These are phyloP conservation scores for Backusella macrospora DNA, from an alignment of 192 early-diverging fungal species.

Conservation along the genomic window DNA sequence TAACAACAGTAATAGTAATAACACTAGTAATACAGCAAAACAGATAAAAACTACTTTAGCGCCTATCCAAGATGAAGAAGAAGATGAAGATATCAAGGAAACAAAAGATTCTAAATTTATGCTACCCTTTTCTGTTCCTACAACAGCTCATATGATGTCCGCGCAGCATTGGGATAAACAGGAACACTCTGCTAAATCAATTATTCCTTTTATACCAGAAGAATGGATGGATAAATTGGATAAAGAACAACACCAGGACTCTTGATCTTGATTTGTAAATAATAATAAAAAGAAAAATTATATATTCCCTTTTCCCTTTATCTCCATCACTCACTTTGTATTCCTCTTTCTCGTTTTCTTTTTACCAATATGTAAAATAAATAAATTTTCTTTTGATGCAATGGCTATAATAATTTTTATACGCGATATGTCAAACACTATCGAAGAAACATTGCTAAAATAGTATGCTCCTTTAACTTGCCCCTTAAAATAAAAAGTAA, in stretches of 20 bases:
- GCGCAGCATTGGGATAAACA: not conserved
- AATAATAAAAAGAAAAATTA: not conserved
- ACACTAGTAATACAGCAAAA: not conserved
- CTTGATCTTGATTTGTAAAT: not conserved
- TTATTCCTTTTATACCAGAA: conserved; percentile 35
- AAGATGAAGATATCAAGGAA: conserved; percentile 38
- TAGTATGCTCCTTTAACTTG: too few species aligned
- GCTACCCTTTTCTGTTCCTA: conserved; percentile 66
- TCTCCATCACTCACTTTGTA: too few species aligned
- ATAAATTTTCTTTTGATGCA: too few species aligned
- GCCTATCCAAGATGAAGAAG: conserved; percentile 14
- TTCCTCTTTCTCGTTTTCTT: too few species aligned
- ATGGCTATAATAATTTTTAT: too few species aligned
- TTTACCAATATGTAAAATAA: too few species aligned
- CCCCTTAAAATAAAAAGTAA: too few species aligned
- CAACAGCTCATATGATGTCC: conserved; percentile 43
- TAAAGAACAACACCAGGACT: conserved; percentile 9
- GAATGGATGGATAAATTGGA: conserved; percentile 40
- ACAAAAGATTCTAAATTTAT: conserved; percentile 55
- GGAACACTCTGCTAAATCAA: conserved; percentile 6
- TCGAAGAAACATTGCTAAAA: too few species aligned
- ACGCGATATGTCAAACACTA: too few species aligned
- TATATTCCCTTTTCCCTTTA: not conserved
- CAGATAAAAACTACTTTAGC: not conserved
- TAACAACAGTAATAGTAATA: not conserved